Evolutionary conservation across 2,329 filamentous ascomycete species (phyloP).

Genomic region (Mariannaea elegans): DNA sequence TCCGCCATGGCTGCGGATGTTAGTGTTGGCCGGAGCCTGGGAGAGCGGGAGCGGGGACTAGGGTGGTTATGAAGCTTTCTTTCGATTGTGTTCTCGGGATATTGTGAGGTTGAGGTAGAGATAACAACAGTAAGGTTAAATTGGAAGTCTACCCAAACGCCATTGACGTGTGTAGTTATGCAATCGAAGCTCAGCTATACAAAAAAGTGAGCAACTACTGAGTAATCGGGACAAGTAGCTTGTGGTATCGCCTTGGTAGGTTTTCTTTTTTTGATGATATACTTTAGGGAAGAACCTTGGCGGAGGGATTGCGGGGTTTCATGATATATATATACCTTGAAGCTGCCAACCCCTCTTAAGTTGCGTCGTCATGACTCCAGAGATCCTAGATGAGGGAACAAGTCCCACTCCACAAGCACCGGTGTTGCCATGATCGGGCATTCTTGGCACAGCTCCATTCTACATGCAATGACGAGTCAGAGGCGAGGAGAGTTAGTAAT

Average conservation of each 20-base stretch:
- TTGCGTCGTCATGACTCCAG: slow-evolving; percentile 24
- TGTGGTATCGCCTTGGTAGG: slow-evolving; percentile 14
- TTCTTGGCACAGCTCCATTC: slow-evolving; percentile 26
- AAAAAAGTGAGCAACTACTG: slow-evolving; percentile 2
- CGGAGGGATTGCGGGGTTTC: slow-evolving; percentile 28
- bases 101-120: background rate
- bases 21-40: slow-evolving; percentile 14
- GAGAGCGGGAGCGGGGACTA: background rate
- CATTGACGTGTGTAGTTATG: slow-evolving; percentile 23
- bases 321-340: slow-evolving; percentile 36
- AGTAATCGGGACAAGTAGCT: slow-evolving; percentile 2
- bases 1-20: slow-evolving; percentile 51
- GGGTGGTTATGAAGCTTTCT: background rate
- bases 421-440: slow-evolving; percentile 30
- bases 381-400: slow-evolving; percentile 13
- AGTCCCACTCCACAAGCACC: slow-evolving; percentile 15
- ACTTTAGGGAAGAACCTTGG: slow-evolving; percentile 21
- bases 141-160: slow-evolving; percentile 25
- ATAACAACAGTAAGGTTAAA: slow-evolving; percentile 1
- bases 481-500: slow-evolving; percentile 12
- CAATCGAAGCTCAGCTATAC: slow-evolving; percentile 13
- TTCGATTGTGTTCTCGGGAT: slow-evolving; percentile 19
- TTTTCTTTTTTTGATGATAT: background rate
- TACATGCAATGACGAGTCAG: slow-evolving; percentile 31
- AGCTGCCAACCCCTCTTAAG: slow-evolving; percentile 1